Evolutionary conservation across 140 eudicot species (phyloP).

Genomic region (Oenanthe javanica): DNA sequence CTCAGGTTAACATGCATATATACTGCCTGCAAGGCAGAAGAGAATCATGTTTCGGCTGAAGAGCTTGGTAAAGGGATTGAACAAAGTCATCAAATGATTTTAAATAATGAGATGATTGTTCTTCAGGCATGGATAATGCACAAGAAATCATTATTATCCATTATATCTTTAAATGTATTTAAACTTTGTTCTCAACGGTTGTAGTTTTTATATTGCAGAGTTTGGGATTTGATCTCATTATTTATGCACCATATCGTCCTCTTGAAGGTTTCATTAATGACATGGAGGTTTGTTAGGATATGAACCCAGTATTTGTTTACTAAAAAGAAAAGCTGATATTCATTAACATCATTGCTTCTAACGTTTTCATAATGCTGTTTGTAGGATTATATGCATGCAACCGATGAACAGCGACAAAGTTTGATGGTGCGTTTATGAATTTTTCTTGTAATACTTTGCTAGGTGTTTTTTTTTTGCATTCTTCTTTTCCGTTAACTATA

Average conservation of each 20-base stretch:
- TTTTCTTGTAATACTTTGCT: neutral
- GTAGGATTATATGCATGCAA: slow-evolving; percentile 49
- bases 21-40: slow-evolving; percentile 98
- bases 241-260: slow-evolving; percentile 89
- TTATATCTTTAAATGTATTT: slow-evolving; percentile 11
- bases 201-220: slow-evolving; percentile 50
- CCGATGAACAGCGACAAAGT: slow-evolving; percentile 41
- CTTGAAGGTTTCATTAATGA: slow-evolving; percentile 83
- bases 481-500: neutral
- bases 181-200: slow-evolving; percentile 9
- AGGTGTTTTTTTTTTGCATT: neutral
- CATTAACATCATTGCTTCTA: neutral
- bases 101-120: slow-evolving; percentile 91
- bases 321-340: neutral
- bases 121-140: slow-evolving; percentile 61
- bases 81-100: slow-evolving; percentile 88
- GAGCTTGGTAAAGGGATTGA: slow-evolving; percentile 96
- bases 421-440: slow-evolving; percentile 39
- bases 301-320: neutral
- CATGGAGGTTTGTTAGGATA: slow-evolving; percentile 58
- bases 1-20: slow-evolving; percentile 95
- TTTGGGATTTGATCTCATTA: slow-evolving; percentile 94
- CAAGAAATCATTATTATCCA: slow-evolving; percentile 1
- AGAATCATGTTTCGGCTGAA: slow-evolving; percentile 98
- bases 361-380: neutral